Conservation (phyloP, 495 filamentous ascomycete genomes). For the Aspergillus olivimuriae region DNA sequence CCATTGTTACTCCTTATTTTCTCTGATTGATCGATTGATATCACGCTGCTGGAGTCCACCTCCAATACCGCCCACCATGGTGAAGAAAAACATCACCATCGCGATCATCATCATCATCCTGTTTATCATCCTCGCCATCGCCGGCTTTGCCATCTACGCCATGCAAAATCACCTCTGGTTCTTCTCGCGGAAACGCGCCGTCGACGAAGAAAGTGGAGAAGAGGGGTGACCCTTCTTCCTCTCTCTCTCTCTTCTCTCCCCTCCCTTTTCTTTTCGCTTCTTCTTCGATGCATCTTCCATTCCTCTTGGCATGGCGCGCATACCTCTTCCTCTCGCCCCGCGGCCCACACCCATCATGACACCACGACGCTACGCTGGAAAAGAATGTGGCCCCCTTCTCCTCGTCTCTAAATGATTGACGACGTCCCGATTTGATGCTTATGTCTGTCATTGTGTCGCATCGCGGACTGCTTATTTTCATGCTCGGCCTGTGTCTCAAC, state of each 20-base stretch:
- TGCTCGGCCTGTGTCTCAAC: too few species aligned
- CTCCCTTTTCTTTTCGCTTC: not conserved
- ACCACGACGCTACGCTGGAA: too few species aligned
- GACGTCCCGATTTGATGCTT: too few species aligned
- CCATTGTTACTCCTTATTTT: not conserved
- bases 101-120: constrained; percentile 78
- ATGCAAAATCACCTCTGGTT: constrained; percentile 38
- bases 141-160: constrained; percentile 63
- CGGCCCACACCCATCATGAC: too few species aligned
- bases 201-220: constrained; percentile 39
- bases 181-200: constrained; percentile 26
- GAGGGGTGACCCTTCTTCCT: constrained; percentile 14
- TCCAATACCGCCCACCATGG: constrained; percentile 29
- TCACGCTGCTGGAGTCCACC: not conserved
- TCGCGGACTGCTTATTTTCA: too few species aligned
- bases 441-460: too few species aligned
- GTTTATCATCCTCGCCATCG: constrained; percentile 64
- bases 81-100: constrained; percentile 71
- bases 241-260: not conserved
- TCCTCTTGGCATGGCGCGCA: not conserved
- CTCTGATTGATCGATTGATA: not conserved
- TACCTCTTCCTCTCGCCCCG: not conserved
- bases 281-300: not conserved
- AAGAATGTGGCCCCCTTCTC: too few species aligned
- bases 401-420: too few species aligned